Base-by-base conservation (phyloP, 1,284 basidiomycete genomes). In the Gomphus sp. region DNA sequence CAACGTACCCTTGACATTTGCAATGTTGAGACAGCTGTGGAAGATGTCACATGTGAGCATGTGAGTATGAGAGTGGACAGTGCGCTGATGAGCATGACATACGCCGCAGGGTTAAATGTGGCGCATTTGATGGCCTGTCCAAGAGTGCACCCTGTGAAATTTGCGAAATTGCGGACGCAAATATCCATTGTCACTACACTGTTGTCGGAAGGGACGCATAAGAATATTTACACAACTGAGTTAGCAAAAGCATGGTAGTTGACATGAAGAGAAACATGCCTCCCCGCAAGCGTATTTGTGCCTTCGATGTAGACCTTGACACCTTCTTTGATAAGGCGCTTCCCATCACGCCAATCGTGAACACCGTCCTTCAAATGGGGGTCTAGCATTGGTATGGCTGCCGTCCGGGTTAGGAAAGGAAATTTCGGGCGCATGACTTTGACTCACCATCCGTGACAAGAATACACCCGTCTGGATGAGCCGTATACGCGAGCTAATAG, bases 351-450 rank as follows among this genome's bases (percentile, higher is more conserved):
- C 92, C 93, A 96, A 66, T 88, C 82, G 69, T 95, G 88, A 31
- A 89, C 73, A 9, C 93, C 93, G 67, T 96, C 91, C 39, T 81
- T 78, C 45, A 93, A 80, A 65, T 85, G 76, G 2, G 92, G 93
- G 71, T 96, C 92, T 52, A 96, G 78, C 64, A 93, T 87, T 65
- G 87, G 88, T 84, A 91, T 88, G 3, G 91, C 90, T 90, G 62
- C 34, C 22, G 10, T 28, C 45, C 50, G 11, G 39, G 41, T 25
- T 28, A n/a, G 14, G 14, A 41, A 39, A 18, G 52, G 14, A 49
- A 44, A 50, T 51, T 7, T 7, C 16, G 52, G 41, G 41, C 28
- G 22, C 18, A 8, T 34, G 37, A 22, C n/a, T 2, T 34, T 11
- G 37, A 34, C 68, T 60, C 52, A 91, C 89, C 91, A 72, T 96